phyloP scores from a whole-genome alignment of 257 asterid genomes.

The Asclepias syriaca region DNA sequence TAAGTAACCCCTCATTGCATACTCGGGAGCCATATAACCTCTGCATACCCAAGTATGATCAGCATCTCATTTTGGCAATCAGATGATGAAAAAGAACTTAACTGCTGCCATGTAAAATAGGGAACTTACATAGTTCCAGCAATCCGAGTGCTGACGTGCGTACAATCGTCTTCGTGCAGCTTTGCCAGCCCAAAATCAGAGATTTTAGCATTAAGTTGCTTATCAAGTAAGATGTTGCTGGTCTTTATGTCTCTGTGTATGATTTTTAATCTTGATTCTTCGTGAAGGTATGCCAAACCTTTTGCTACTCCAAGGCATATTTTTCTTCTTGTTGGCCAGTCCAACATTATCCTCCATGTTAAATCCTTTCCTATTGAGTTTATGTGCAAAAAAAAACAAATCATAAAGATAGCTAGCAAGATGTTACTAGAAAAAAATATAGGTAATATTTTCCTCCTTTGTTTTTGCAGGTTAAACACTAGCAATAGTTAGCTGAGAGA shows the following conservation, averaged over 20 bases:
- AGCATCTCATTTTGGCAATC: slow-evolving; percentile 1
- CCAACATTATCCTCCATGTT: slow-evolving; percentile 41
- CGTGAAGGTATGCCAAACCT: slow-evolving; percentile 86
- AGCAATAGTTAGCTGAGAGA: slow-evolving; percentile 7
- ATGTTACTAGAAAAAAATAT: too few relatives aligned
- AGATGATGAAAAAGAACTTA: neutral
- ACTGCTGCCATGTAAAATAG: neutral
- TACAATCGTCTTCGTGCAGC: slow-evolving; percentile 66
- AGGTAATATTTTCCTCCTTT: too few relatives aligned
- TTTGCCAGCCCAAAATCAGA: slow-evolving; percentile 92
- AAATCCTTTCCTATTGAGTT: slow-evolving; percentile 42
- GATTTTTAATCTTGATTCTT: slow-evolving; percentile 74
- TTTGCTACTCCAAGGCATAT: slow-evolving; percentile 76
- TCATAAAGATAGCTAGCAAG: neutral
- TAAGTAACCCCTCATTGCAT: slow-evolving; percentile 82
- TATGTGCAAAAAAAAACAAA: slow-evolving; percentile 1
- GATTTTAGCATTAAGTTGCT: slow-evolving; percentile 70
- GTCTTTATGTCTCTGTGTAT: slow-evolving; percentile 90
- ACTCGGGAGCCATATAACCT: slow-evolving; percentile 98
- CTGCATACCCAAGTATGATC: slow-evolving; percentile 34
- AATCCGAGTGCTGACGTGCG: slow-evolving; percentile 82
- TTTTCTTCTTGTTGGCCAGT: slow-evolving; percentile 73
- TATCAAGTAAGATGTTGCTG: slow-evolving; percentile 77
- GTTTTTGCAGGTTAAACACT: neutral
- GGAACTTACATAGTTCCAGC: slow-evolving; percentile 89